Evolutionary conservation across 2,329 filamentous ascomycete genomes (phyloP).

Genomic region (Xylaria sp.): DNA sequence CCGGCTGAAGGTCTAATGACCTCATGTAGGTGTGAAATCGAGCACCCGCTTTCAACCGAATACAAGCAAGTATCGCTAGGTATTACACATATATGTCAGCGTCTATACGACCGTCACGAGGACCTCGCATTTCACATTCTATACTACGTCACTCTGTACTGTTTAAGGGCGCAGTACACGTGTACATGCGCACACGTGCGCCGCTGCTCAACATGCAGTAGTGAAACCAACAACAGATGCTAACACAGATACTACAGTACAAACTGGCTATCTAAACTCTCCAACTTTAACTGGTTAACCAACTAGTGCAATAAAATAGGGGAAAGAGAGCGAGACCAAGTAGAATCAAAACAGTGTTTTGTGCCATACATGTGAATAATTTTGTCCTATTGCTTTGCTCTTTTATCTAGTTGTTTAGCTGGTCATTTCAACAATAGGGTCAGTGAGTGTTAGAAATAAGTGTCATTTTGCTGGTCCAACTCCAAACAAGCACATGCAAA

Average conservation of each 20-base stretch:
- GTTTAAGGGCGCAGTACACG: too few relatives aligned
- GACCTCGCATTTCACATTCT: neutral
- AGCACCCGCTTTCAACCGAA: neutral
- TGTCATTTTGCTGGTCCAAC: neutral
- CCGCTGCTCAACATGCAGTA: neutral
- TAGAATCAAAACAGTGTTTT: too few relatives aligned
- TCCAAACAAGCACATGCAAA: slow-evolving; percentile 4
- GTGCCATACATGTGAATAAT: too few relatives aligned
- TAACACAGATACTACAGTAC: neutral
- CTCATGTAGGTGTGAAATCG: neutral
- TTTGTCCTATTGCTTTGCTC: too few relatives aligned
- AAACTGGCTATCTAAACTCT: too few relatives aligned
- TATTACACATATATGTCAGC: neutral
- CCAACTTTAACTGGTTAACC: too few relatives aligned
- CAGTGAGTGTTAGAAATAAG: too few relatives aligned
- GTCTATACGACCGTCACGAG: slow-evolving; percentile 2
- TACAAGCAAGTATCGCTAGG: neutral
- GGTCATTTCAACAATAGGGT: too few relatives aligned
- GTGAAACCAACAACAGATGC: neutral
- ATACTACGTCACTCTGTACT: neutral
- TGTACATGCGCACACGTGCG: neutral
- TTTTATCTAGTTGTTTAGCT: too few relatives aligned
- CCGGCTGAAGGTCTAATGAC: too few relatives aligned
- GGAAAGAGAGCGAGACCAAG: too few relatives aligned
- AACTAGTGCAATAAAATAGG: too few relatives aligned